These are phyloP conservation scores for Tremella yokohamensis DNA, from an alignment of 768 basidiomycete genomes.

Conservation along the genomic window DNA sequence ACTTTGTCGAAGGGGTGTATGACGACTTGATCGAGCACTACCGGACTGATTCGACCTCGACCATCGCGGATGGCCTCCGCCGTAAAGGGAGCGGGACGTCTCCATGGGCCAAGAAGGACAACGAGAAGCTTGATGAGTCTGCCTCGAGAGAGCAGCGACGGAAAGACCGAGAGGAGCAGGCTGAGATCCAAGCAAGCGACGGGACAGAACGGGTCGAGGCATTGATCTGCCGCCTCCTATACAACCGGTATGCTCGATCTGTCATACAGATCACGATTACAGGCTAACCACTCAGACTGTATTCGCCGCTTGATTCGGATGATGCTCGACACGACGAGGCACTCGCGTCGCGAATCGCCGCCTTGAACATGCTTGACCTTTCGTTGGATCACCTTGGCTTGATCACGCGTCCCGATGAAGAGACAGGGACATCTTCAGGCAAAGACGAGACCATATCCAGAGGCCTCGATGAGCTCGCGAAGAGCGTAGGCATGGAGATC, in stretches of 20 bases:
- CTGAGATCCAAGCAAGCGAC: conserved; percentile 57
- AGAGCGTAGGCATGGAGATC: conserved; percentile 66
- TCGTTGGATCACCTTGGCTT: conserved; percentile 84
- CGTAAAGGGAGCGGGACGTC: conserved; percentile 32
- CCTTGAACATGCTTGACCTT: conserved; percentile 85
- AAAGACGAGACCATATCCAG: conserved; percentile 30
- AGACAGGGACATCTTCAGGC: conserved; percentile 10
- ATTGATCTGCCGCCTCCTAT: conserved; percentile 68
- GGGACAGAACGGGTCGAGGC: conserved; percentile 71
- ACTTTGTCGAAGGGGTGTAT: conserved; percentile 66
- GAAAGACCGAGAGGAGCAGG: conserved; percentile 41
- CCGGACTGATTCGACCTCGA: conserved; percentile 38
- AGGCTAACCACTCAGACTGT: conserved; percentile 58
- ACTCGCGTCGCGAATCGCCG: conserved; percentile 80
- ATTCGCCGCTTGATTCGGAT: conserved; percentile 67
- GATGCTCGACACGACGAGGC: conserved; percentile 88
- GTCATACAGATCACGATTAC: neutral
- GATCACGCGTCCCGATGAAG: conserved; percentile 60
- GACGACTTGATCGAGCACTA: conserved; percentile 57
- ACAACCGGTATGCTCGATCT: conserved; percentile 69
- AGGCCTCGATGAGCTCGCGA: conserved; percentile 62
- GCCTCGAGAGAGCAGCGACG: conserved; percentile 47
- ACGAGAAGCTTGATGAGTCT: conserved; percentile 42
- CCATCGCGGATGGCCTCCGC: conserved; percentile 18
- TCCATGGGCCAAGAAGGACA: conserved; percentile 23